Evolutionary conservation across 1,139 yeast genomes (phyloP).

Genomic region (Lodderomyces theae): DNA sequence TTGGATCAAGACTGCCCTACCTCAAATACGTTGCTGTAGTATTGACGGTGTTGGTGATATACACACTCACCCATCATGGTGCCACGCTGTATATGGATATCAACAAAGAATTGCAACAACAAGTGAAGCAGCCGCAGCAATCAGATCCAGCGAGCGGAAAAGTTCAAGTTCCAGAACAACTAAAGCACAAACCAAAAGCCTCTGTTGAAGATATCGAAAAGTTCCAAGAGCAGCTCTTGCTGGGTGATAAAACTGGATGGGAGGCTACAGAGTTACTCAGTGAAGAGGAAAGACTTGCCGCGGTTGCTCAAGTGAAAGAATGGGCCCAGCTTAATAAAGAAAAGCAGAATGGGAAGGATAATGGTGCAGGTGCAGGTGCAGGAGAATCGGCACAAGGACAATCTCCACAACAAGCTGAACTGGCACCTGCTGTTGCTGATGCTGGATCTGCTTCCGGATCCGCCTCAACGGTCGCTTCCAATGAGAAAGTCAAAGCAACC

Average conservation of each 20-base stretch:
- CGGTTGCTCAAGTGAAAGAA: conserved; percentile 1
- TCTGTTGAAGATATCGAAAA: background rate
- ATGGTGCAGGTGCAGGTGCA: background rate
- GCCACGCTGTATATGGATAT: background rate
- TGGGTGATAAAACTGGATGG: background rate
- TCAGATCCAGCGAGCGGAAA: background rate
- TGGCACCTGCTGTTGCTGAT: background rate
- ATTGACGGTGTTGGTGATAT: conserved; percentile 10
- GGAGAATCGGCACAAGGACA: background rate
- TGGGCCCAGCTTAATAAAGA: conserved; percentile 6
- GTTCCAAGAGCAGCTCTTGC: background rate
- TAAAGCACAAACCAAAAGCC: background rate
- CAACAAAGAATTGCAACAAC: conserved; percentile 3
- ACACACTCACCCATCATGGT: conserved; percentile 11
- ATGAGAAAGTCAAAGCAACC: conserved; percentile 52
- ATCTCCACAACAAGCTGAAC: background rate
- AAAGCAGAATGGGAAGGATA: too few species aligned
- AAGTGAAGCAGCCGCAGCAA: background rate
- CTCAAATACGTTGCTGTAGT: conserved; percentile 12
- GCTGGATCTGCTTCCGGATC: too few species aligned
- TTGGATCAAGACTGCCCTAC: conserved; percentile 11
- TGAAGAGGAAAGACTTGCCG: conserved; percentile 2
- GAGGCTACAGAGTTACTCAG: background rate
- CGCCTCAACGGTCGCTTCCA: background rate
- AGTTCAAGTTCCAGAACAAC: conserved; percentile 1